A percentile compares a stretch with the other conserved stretches of the same genome.
Evolutionary conservation across 345 rosid genomes (phyloP).

Genomic region (Pugionium dolabratum): DNA sequence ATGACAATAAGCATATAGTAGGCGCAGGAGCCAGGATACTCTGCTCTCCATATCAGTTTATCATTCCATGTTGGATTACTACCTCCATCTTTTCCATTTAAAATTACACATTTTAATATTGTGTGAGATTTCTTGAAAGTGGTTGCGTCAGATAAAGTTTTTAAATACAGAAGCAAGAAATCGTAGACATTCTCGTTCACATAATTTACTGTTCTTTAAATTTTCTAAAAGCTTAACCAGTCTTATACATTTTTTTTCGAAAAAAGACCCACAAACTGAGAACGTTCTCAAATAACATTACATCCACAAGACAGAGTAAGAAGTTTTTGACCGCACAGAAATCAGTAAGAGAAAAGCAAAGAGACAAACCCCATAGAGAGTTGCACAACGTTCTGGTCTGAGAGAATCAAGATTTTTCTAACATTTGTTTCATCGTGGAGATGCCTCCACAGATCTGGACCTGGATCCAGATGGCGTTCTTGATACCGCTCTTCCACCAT

Average conservation of each 20-base stretch:
- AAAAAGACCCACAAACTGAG: neutral
- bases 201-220: neutral
- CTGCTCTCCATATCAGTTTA: constrained; percentile 62
- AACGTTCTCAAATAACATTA: constrained; percentile 8
- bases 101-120: neutral
- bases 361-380: neutral
- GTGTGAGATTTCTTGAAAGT: neutral
- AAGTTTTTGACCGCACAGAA: neutral
- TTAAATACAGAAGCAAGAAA: constrained; percentile 29
- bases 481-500: constrained; percentile 48
- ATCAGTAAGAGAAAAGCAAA: constrained; percentile 9
- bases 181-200: constrained; percentile 11
- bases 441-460: constrained; percentile 71
- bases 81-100: constrained; percentile 37
- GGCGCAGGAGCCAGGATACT: constrained; percentile 67
- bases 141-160: neutral
- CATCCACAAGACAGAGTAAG: constrained; percentile 17
- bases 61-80: constrained; percentile 72
- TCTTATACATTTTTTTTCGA: neutral
- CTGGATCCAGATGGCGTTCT: constrained; percentile 74
- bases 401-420: neutral
- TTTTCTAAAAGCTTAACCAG: constrained; percentile 19
- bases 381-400: constrained; percentile 13
- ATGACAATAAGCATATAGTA: constrained; percentile 67
- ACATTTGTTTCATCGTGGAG: constrained; percentile 41